Percentiles rank a stretch among this genome's conserved stretches.
Conservation (phyloP, 139 green algal genomes). For the Nannochloris sp. region DNA sequence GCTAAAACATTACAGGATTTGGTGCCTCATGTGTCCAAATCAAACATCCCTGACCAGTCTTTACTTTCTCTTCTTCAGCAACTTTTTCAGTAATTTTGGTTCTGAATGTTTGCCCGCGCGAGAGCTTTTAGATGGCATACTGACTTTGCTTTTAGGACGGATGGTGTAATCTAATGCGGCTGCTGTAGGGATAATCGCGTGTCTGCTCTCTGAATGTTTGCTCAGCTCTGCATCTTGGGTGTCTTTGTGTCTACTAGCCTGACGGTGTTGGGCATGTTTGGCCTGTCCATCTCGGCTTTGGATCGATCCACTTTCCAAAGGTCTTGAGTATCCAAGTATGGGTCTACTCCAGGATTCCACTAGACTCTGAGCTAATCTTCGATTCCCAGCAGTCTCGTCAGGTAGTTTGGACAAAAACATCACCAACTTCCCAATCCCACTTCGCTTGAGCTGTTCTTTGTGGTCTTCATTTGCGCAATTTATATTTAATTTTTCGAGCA, state of each 20-base stretch:
- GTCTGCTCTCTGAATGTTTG: slow-evolving; percentile 11
- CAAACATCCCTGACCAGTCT: slow-evolving; percentile 8
- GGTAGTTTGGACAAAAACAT: slow-evolving; percentile 65
- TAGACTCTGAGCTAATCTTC: slow-evolving; percentile 41
- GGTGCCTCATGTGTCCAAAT: not conserved
- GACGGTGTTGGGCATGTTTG: too few relatives aligned
- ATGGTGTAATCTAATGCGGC: slow-evolving; percentile 47
- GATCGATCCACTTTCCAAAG: slow-evolving; percentile 14
- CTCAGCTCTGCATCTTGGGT: not conserved
- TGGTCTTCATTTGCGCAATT: slow-evolving; percentile 36
- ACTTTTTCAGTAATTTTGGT: slow-evolving; percentile 37
- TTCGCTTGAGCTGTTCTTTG: slow-evolving; percentile 56
- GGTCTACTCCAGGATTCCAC: slow-evolving; percentile 57
- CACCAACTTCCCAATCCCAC: slow-evolving; percentile 41
- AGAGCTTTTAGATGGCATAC: slow-evolving; percentile 9
- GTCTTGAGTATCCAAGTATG: slow-evolving; percentile 39
- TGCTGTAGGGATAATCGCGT: slow-evolving; percentile 39
- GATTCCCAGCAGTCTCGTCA: slow-evolving; percentile 49
- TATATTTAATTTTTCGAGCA: slow-evolving; percentile 43
- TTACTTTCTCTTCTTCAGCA: slow-evolving; percentile 27
- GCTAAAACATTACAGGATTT: not conserved
- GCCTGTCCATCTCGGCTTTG: not conserved
- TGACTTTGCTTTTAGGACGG: slow-evolving; percentile 26
- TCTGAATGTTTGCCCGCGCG: slow-evolving; percentile 7
- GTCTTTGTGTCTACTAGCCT: not conserved